A percentile compares a stretch with the other conserved stretches of the same genome.
Conservation (phyloP, 2,329 filamentous ascomycete species). For the Chrysoporthe puriensis region DNA sequence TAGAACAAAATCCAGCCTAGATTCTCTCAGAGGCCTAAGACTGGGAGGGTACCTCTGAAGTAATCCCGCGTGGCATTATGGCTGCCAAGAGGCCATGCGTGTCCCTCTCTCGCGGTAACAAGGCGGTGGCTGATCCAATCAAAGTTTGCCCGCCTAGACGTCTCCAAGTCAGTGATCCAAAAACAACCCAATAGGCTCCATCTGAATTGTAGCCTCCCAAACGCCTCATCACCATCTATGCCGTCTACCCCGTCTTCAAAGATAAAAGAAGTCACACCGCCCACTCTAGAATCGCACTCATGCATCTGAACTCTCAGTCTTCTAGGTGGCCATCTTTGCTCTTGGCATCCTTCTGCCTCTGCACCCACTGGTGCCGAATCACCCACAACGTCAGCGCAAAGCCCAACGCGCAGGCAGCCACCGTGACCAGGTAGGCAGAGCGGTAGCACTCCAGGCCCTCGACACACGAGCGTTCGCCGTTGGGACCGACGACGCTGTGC, state of each 20-base stretch:
- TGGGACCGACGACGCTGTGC: constrained; percentile 70
- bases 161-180: neutral
- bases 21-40: too few relatives aligned
- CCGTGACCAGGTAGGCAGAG: constrained; percentile 78
- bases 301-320: constrained; percentile 34
- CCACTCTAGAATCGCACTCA: neutral
- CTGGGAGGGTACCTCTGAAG: too few relatives aligned
- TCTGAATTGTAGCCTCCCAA: neutral
- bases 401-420: constrained; percentile 71
- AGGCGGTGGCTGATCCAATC: neutral
- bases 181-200: neutral
- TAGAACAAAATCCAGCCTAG: neutral
- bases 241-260: neutral
- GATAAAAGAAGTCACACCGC: neutral
- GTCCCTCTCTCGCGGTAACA: neutral
- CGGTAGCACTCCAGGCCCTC: constrained; percentile 82
- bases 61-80: too few relatives aligned
- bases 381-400: constrained; percentile 71
- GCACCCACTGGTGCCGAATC: constrained; percentile 61
- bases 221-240: constrained; percentile 11
- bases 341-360: constrained; percentile 43
- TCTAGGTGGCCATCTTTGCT: constrained; percentile 40
- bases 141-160: neutral
- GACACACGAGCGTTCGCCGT: constrained; percentile 74
- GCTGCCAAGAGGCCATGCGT: too few relatives aligned